Evolutionary conservation across 2,329 filamentous ascomycete species (phyloP).

Genomic region (Ophiostoma montium): DNA sequence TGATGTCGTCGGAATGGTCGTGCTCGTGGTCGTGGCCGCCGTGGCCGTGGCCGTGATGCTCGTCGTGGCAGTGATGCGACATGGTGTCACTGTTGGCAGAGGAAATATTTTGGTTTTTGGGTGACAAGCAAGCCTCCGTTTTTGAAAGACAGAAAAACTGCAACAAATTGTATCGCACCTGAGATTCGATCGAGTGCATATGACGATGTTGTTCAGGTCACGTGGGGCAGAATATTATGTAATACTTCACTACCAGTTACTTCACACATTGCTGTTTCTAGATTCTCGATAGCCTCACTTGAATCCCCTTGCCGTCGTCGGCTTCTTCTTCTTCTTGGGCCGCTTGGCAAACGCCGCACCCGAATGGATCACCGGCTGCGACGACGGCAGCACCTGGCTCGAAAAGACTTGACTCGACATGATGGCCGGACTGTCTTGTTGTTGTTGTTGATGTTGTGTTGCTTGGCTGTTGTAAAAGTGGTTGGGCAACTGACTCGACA

Average conservation of each 20-base stretch:
- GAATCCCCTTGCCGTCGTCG: constrained; percentile 29
- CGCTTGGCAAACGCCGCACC: constrained; percentile 14
- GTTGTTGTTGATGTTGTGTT: too few relatives aligned
- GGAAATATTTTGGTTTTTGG: too few relatives aligned
- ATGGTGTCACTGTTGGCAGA: neutral
- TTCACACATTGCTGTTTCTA: too few relatives aligned
- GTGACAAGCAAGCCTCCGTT: too few relatives aligned
- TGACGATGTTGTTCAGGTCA: too few relatives aligned
- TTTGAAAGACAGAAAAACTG: too few relatives aligned
- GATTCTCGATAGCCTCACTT: too few relatives aligned
- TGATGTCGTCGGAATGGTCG: constrained; percentile 85
- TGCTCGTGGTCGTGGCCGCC: constrained; percentile 40
- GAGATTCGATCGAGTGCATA: too few relatives aligned
- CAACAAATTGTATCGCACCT: too few relatives aligned
- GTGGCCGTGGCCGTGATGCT: constrained; percentile 15
- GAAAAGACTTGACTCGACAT: constrained; percentile 7
- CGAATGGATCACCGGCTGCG: constrained; percentile 6
- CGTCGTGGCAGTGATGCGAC: constrained; percentile 20
- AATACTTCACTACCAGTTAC: too few relatives aligned
- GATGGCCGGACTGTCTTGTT: neutral
- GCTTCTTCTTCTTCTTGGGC: constrained; percentile 29
- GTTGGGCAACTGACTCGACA: neutral
- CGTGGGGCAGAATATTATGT: neutral
- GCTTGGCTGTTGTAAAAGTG: neutral
- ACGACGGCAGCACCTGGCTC: constrained; percentile 10